Conservation (phyloP, 441 rosid species). For the Bocquillonia castaneifolia region DNA sequence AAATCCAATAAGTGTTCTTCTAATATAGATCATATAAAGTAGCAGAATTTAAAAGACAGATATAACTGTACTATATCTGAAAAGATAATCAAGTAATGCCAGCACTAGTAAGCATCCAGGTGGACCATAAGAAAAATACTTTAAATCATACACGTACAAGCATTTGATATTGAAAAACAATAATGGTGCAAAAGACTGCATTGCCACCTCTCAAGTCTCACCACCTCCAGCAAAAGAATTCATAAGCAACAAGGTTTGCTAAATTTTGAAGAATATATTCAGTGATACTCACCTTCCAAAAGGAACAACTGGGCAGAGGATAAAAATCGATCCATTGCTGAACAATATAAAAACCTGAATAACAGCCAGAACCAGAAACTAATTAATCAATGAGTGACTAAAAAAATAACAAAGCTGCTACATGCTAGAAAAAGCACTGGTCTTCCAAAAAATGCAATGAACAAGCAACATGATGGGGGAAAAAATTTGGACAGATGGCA, state of each 20-base stretch:
- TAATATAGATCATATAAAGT: background rate
- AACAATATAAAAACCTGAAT: slow-evolving; percentile 80
- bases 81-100: background rate
- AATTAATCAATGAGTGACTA: background rate
- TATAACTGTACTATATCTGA: background rate
- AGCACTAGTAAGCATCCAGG: background rate
- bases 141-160: background rate
- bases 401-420: slow-evolving; percentile 1
- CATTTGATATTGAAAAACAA: slow-evolving; percentile 2
- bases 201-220: slow-evolving; percentile 12
- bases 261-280: background rate
- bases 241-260: background rate
- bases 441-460: background rate
- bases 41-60: background rate
- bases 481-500: background rate
- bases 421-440: background rate
- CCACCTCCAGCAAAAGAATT: background rate
- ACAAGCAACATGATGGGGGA: too few species aligned
- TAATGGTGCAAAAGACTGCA: slow-evolving; percentile 3
- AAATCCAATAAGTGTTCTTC: background rate
- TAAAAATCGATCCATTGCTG: slow-evolving; percentile 76
- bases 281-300: slow-evolving; percentile 67
- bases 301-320: slow-evolving; percentile 87
- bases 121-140: background rate
- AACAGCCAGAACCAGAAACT: slow-evolving; percentile 11